Evolutionary conservation across 2,329 filamentous ascomycete species (phyloP).

Genomic region (Onygenales sp.): DNA sequence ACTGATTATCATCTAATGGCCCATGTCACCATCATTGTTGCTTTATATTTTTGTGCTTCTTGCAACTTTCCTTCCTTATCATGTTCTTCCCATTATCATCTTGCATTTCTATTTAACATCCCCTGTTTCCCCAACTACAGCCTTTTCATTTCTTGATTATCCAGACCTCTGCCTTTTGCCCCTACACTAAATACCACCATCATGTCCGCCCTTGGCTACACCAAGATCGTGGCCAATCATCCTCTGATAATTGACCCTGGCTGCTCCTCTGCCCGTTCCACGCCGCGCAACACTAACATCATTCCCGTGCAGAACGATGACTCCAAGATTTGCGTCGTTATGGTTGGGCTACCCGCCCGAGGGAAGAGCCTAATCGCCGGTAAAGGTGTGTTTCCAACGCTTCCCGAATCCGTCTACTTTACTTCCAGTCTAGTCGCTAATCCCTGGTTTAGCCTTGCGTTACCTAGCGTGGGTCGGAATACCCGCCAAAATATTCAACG

Average conservation of each 20-base stretch:
- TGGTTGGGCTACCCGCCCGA: constrained; percentile 91
- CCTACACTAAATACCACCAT: neutral
- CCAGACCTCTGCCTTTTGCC: neutral
- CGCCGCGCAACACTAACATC: constrained; percentile 1
- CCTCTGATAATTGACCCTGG: neutral
- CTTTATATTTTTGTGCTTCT: neutral
- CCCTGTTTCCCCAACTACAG: neutral
- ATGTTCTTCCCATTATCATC: neutral
- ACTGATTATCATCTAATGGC: neutral
- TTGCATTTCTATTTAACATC: neutral
- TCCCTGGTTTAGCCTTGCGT: constrained; percentile 56
- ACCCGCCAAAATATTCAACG: constrained; percentile 89
- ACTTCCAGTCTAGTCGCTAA: constrained; percentile 1
- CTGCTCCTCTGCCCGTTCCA: neutral
- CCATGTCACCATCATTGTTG: neutral
- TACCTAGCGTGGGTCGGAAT: constrained; percentile 97
- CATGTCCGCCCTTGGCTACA: neutral
- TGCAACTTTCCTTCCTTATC: neutral
- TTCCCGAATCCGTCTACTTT: constrained; percentile 3
- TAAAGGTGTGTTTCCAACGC: constrained; percentile 56
- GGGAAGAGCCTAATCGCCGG: constrained; percentile 97
- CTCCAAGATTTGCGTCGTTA: constrained; percentile 93
- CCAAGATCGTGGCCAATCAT: neutral
- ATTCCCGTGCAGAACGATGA: constrained; percentile 67
- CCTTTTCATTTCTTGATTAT: neutral